These are phyloP conservation scores for Larix kaempferi DNA, from an alignment of 75 land plant species.

Conservation along the genomic window DNA sequence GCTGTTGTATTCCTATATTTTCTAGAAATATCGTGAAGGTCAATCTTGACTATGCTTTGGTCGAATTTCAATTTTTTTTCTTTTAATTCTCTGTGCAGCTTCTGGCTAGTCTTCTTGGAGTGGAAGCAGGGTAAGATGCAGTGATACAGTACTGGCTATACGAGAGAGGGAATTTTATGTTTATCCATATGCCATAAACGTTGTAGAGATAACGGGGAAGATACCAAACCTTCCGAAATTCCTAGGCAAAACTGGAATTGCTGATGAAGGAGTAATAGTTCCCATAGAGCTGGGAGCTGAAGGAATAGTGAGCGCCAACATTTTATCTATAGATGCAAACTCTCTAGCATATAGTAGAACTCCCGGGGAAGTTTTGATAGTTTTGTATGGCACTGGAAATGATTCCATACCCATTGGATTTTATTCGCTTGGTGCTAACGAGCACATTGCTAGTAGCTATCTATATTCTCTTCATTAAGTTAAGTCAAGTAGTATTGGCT, in stretches of 20 bases:
- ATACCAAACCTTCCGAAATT: constrained; percentile 44
- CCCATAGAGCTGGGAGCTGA: constrained; percentile 50
- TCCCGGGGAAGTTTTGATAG: constrained; percentile 36
- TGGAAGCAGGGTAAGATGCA: constrained; percentile 81
- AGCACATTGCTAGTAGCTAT: constrained; percentile 39
- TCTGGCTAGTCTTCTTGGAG: constrained; percentile 54
- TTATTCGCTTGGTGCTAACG: constrained; percentile 70
- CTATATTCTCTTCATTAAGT: neutral
- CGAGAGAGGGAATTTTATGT: constrained; percentile 26
- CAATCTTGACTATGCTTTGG: no score
- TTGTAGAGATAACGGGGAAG: constrained; percentile 44
- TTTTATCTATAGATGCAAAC: constrained; percentile 44
- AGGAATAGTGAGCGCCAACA: constrained; percentile 34
- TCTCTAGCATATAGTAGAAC: constrained; percentile 50
- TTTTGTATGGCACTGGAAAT: constrained; percentile 51
- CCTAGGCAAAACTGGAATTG: constrained; percentile 40
- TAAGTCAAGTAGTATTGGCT: no score
- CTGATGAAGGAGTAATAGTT: constrained; percentile 64
- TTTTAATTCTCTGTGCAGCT: constrained; percentile 35
- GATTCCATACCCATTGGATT: constrained; percentile 63
- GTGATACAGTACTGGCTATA: constrained; percentile 49
- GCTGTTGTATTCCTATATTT: no score
- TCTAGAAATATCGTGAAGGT: no score
- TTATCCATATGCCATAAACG: constrained; percentile 46
- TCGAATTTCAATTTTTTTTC: no score